A percentile compares a stretch with the other conserved stretches of the same genome.
Conservation (phyloP, 106 monocot genomes). For the Triglochin maritima region DNA sequence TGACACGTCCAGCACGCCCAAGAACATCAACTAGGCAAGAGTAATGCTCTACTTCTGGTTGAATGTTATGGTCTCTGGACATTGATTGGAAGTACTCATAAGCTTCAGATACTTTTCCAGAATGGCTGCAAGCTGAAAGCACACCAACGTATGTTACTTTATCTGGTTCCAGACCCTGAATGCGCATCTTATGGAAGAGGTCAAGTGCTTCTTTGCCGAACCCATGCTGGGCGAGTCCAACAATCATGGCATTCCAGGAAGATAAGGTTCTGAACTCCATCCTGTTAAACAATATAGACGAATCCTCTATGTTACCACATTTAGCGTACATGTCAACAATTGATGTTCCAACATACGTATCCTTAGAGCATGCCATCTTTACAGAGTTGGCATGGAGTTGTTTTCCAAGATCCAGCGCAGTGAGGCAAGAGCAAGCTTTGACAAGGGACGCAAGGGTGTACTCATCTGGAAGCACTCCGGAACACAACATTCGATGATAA, state of each 20-base stretch:
- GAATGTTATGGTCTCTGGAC: constrained; percentile 33
- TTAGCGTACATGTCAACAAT: constrained; percentile 75
- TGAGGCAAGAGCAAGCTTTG: constrained; percentile 56
- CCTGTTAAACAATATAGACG: constrained; percentile 37
- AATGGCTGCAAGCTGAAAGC: constrained; percentile 72
- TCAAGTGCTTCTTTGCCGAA: constrained; percentile 33
- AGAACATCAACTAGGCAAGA: constrained; percentile 64
- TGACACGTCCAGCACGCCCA: constrained; percentile 44
- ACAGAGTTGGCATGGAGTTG: constrained; percentile 53
- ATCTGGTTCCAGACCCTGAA: constrained; percentile 35
- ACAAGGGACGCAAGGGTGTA: constrained; percentile 44
- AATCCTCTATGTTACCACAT: constrained; percentile 63
- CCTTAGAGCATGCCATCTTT: constrained; percentile 32
- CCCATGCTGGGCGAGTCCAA: constrained; percentile 66
- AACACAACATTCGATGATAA: constrained; percentile 42
- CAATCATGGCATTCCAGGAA: constrained; percentile 65
- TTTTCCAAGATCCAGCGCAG: constrained; percentile 45
- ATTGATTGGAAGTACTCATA: constrained; percentile 45
- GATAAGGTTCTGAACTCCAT: constrained; percentile 25
- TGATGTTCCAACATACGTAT: constrained; percentile 53
- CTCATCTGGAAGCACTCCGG: constrained; percentile 35
- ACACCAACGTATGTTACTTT: constrained; percentile 62
- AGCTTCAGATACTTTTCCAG: constrained; percentile 56
- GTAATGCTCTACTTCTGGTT: constrained; percentile 61
- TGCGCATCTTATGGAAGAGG: constrained; percentile 36